These are phyloP conservation scores for Shiraia bambusicola DNA, from an alignment of 2,329 filamentous ascomycete genomes.

Conservation along the genomic window DNA sequence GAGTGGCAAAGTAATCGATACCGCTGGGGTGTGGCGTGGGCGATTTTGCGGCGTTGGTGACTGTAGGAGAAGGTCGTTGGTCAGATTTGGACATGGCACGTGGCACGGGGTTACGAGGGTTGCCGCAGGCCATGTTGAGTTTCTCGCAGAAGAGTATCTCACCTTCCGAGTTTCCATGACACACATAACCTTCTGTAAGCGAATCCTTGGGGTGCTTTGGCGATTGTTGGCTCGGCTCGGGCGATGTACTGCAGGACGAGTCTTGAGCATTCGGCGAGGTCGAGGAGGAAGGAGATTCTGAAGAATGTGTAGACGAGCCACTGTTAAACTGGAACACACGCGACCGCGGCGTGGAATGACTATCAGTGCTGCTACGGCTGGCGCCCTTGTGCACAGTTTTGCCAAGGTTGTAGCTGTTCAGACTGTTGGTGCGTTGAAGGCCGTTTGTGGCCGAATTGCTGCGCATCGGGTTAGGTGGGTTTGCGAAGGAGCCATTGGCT, in stretches of 20 bases:
- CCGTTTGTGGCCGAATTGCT: slow-evolving; percentile 40
- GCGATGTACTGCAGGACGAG: slow-evolving; percentile 72
- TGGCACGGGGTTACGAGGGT: slow-evolving; percentile 55
- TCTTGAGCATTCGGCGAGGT: slow-evolving; percentile 53
- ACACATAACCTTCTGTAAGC: slow-evolving; percentile 48
- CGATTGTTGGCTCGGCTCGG: slow-evolving; percentile 73
- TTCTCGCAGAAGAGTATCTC: slow-evolving; percentile 58
- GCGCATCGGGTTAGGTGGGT: slow-evolving; percentile 29
- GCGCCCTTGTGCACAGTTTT: slow-evolving; percentile 13
- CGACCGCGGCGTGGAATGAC: slow-evolving; percentile 44
- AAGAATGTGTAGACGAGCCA: slow-evolving; percentile 46
- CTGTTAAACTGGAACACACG: slow-evolving; percentile 56
- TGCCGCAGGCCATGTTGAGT: slow-evolving; percentile 58
- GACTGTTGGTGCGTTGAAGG: slow-evolving; percentile 39
- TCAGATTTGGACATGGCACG: slow-evolving; percentile 51
- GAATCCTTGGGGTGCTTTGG: slow-evolving; percentile 69
- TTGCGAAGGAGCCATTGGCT: slow-evolving; percentile 22
- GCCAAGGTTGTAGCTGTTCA: slow-evolving; percentile 28
- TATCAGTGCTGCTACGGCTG: slow-evolving; percentile 44
- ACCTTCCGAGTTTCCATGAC: slow-evolving; percentile 52
- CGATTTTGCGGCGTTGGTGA: slow-evolving; percentile 32
- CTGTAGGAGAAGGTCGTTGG: slow-evolving; percentile 42
- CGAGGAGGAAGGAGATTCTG: slow-evolving; percentile 56
- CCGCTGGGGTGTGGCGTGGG: slow-evolving; percentile 48
- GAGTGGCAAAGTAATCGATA: slow-evolving; percentile 74